Conservation (phyloP, 495 filamentous ascomycete species). For the Podospora tetraspora region DNA sequence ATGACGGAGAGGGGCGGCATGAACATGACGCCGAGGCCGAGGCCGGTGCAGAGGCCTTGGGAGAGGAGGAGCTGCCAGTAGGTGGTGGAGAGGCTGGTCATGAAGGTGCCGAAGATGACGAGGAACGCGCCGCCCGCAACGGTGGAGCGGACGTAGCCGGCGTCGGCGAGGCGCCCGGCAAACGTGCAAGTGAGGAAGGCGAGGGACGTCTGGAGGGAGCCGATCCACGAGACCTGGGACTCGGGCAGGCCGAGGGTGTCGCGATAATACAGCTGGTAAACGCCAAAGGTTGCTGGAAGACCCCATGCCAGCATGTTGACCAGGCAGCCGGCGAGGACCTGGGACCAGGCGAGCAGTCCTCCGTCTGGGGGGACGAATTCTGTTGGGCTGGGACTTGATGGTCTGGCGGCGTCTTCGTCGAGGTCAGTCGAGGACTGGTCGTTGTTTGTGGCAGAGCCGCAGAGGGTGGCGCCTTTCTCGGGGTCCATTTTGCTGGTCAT, state of each 20-base stretch:
- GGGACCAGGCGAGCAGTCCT: conserved; percentile 38
- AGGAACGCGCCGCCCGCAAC: conserved; percentile 32
- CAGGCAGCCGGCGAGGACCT: conserved; percentile 37
- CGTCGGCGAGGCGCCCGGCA: conserved; percentile 40
- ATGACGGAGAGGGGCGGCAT: conserved; percentile 41
- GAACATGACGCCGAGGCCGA: conserved; percentile 41
- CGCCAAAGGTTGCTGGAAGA: conserved; percentile 39
- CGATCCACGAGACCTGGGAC: conserved; percentile 43
- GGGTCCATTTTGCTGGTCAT: background rate
- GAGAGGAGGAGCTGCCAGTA: conserved; percentile 45
- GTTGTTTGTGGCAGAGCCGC: background rate
- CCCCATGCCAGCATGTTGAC: conserved; percentile 42
- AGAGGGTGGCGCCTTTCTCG: background rate
- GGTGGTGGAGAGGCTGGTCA: conserved; percentile 36
- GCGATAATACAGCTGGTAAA: conserved; percentile 45
- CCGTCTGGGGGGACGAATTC: conserved; percentile 36
- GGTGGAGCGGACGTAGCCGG: conserved; percentile 37
- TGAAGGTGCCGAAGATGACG: conserved; percentile 39
- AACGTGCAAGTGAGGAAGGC: conserved; percentile 35
- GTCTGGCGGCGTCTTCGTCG: background rate
- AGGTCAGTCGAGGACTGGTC: conserved; percentile 2
- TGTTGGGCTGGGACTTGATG: background rate
- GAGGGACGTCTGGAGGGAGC: conserved; percentile 42
- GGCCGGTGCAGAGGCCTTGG: conserved; percentile 38
- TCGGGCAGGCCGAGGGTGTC: conserved; percentile 38